Conservation (phyloP, 2,329 filamentous ascomycete species). For the Xylogone sp. region DNA sequence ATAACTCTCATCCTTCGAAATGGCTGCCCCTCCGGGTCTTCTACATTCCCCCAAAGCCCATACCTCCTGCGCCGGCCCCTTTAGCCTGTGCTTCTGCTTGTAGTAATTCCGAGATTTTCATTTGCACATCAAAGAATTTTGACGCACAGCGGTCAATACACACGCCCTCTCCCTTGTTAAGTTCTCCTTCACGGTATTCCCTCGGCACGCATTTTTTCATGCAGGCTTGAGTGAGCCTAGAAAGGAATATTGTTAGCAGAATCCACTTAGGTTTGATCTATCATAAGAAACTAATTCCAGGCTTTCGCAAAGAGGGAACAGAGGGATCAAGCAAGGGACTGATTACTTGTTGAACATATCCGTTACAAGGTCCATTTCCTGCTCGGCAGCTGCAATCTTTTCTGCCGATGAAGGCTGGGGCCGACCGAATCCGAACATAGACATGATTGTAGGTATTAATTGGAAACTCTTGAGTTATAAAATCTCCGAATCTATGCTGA, state of each 20-base stretch:
- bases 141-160: conserved; percentile 95
- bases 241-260: conserved; percentile 5
- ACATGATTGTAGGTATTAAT: conserved; percentile 47
- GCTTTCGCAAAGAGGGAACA: background rate
- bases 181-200: conserved; percentile 91
- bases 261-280: background rate
- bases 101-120: conserved; percentile 97
- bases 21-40: conserved; percentile 5
- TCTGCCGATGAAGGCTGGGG: conserved; percentile 91
- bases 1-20: background rate
- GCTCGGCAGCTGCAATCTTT: conserved; percentile 95
- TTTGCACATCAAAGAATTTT: conserved; percentile 98
- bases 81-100: conserved; percentile 76
- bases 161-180: conserved; percentile 98
- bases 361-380: conserved; percentile 94
- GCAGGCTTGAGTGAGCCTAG: conserved; percentile 82
- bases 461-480: background rate
- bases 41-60: conserved; percentile 42
- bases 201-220: conserved; percentile 88
- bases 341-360: conserved; percentile 97
- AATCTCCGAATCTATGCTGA: no score
- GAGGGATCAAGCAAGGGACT: conserved; percentile 2
- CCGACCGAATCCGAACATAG: conserved; percentile 67
- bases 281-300: no score
- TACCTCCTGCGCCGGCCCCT: conserved; percentile 49